Percentiles rank a stretch among this genome's conserved stretches.
These are phyloP conservation scores for Clathrus columnatus DNA, from an alignment of 768 basidiomycete species.

Conservation along the genomic window DNA sequence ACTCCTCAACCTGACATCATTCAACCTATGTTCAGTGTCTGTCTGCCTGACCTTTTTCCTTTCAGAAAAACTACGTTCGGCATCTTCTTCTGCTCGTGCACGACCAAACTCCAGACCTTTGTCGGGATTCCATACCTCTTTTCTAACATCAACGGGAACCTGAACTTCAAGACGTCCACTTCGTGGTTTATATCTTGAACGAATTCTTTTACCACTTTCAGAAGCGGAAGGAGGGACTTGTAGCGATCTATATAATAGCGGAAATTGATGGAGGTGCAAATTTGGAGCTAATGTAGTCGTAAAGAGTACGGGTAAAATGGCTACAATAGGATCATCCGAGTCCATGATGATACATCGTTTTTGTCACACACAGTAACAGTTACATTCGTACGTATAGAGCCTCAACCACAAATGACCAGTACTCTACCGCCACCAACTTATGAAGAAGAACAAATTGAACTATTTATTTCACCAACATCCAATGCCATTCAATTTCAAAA, in stretches of 20 bases:
- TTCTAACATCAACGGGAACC: conserved; percentile 70
- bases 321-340: conserved; percentile 61
- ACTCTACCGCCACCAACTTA: conserved; percentile 7
- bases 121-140: conserved; percentile 75
- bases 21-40: conserved; percentile 46
- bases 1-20: conserved; percentile 63
- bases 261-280: conserved; percentile 76
- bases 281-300: conserved; percentile 53
- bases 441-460: conserved; percentile 33
- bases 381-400: not conserved
- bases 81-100: conserved; percentile 67
- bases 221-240: conserved; percentile 69
- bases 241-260: conserved; percentile 63
- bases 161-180: conserved; percentile 64
- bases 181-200: conserved; percentile 60
- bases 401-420: not conserved
- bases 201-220: conserved; percentile 66
- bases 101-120: conserved; percentile 55
- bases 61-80: conserved; percentile 38
- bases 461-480: conserved; percentile 64
- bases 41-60: conserved; percentile 35
- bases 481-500: conserved; percentile 75
- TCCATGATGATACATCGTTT: not conserved
- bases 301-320: conserved; percentile 62
- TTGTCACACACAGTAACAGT: no score